Evolutionary conservation across 345 rosid species (phyloP).

Genomic region (Cochlearia excelsa): DNA sequence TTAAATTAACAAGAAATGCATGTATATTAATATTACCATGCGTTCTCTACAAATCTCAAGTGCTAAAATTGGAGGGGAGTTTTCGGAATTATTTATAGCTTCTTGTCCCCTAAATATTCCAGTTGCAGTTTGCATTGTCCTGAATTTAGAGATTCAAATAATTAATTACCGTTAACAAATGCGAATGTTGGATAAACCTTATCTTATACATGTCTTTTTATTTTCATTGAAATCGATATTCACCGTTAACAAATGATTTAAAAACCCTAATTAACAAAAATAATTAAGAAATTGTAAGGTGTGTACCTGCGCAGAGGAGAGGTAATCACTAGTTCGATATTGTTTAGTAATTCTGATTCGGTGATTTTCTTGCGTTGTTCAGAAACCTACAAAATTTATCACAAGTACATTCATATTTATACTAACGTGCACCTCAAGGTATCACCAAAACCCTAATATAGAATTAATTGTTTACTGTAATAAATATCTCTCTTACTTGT

Average conservation of each 20-base stretch:
- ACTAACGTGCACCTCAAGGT: neutral
- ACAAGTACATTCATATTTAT: too few species aligned
- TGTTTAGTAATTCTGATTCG: constrained; percentile 23
- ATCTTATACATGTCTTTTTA: neutral
- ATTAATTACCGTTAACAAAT: neutral
- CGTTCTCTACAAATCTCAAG: constrained; percentile 77
- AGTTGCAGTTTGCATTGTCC: constrained; percentile 73
- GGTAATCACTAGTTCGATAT: constrained; percentile 34
- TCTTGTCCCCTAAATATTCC: constrained; percentile 51
- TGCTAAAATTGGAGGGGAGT: constrained; percentile 59
- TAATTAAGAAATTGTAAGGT: neutral
- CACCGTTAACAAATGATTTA: neutral
- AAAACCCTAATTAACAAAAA: neutral
- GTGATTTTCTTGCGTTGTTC: constrained; percentile 15
- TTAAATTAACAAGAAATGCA: neutral
- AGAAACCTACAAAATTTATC: constrained; percentile 15
- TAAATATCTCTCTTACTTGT: constrained; percentile 39
- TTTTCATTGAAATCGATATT: constrained; percentile 8
- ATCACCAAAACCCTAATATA: neutral
- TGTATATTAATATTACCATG: constrained; percentile 23
- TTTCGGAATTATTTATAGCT: constrained; percentile 12
- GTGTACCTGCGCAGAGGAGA: constrained; percentile 35
- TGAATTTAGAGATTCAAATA: constrained; percentile 21
- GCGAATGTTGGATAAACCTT: constrained; percentile 11
- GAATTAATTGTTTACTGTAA: neutral